Base-by-base conservation (phyloP, 192 early-diverging fungal genomes). In the Lobosporangium transversale region DNA sequence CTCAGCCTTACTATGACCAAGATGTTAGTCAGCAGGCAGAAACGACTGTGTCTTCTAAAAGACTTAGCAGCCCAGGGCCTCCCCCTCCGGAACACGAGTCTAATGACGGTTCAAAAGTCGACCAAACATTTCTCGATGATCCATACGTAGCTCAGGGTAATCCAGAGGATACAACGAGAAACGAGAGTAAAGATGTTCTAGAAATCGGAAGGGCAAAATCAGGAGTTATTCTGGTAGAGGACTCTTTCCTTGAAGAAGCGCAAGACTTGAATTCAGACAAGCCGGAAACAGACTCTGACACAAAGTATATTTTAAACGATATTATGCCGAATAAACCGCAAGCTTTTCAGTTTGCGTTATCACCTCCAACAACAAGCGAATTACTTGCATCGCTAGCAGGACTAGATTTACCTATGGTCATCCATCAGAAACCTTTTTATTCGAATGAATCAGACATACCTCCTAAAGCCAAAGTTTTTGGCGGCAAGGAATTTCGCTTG, bases 391-490 rank as follows among this genome's bases (percentile, higher is more conserved):
- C 69, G 4, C 62, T 88, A 29, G n/a, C 58, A 12, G 40, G 24
- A 2, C 57, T 58, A 10, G 66, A 59, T 0, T 43, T 86, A 0
- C 81, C 81, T 0, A 55, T 62, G 32, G 42, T 85, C 9, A 64
- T 85, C 0, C 88, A 94, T 51, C 73, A 79, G 14, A 84, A 88
- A 24, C 90, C 93, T 0, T 86, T 79, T 56, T 94, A 81, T 53
- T 82, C 81, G 12, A 80, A 89, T 27, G 65, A 85, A 3, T 47
- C 27, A 0, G 93, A 94, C 78, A 88, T 84, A 9, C 87, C 91
- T 1, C 51, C 49, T 1, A 68, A 65, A 14, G 62, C 80, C 6
- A 85, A 80, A 23, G 78, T 79, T 2, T 92, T 87, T 83, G 83
- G 86, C 3, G 89, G 86, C n/a, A 80, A 83, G 36, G 85, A 87